A percentile compares a stretch with the other conserved stretches of the same genome.
phyloP scores from a whole-genome alignment of 768 basidiomycete genomes.

The Pleurotus giganteus region DNA sequence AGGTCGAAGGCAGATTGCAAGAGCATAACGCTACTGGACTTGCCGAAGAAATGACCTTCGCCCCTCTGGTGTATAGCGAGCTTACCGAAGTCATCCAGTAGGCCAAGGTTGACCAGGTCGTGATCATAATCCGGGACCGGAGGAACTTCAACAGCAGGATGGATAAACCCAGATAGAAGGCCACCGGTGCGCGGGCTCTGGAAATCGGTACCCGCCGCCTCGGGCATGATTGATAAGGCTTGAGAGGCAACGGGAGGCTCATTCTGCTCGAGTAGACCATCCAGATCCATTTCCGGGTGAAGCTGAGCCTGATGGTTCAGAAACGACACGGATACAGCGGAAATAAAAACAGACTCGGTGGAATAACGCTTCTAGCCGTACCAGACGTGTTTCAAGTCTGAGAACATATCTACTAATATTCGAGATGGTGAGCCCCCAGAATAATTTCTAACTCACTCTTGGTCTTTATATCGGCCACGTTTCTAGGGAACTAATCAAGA shows the following conservation, averaged over 20 bases:
- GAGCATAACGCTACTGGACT: conserved; percentile 50
- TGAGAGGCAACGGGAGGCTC: background rate
- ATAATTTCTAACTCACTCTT: too few species aligned
- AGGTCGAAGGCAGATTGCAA: conserved; percentile 55
- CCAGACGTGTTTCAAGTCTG: too few species aligned
- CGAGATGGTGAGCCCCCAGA: too few species aligned
- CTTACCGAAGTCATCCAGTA: conserved; percentile 30
- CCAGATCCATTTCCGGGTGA: conserved; percentile 61
- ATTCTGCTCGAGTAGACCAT: conserved; percentile 17
- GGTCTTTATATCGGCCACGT: conserved; percentile 67
- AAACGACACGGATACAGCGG: background rate
- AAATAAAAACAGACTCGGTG: conserved; percentile 37
- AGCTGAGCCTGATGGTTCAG: conserved; percentile 27
- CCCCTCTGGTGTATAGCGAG: conserved; percentile 34
- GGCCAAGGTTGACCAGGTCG: conserved; percentile 20
- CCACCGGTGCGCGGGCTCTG: background rate
- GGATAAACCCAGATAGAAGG: background rate
- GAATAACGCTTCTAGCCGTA: conserved; percentile 56
- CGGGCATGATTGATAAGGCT: too few species aligned
- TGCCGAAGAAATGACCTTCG: conserved; percentile 45
- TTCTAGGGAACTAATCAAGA: conserved; percentile 26
- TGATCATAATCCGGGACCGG: conserved; percentile 26
- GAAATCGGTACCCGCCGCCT: background rate
- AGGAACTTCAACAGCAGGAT: background rate
- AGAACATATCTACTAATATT: too few species aligned